phyloP scores from a whole-genome alignment of 2,329 filamentous ascomycete species.

The Diaporthe amygdali region DNA sequence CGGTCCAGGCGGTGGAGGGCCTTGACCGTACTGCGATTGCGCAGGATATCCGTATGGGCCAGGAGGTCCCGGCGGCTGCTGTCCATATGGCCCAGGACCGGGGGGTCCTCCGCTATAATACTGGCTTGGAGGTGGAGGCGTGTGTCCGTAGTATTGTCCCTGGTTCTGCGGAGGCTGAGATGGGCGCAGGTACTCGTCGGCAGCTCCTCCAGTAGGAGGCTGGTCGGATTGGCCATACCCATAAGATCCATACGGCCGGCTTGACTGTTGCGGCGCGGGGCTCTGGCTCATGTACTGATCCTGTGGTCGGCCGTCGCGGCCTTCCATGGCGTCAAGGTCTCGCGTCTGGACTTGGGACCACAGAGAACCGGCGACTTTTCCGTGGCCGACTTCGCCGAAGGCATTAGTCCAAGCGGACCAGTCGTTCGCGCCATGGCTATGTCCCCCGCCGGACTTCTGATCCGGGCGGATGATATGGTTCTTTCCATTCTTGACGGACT shows the following conservation, averaged over 20 bases:
- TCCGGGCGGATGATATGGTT: slow-evolving; percentile 68
- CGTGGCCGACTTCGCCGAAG: slow-evolving; percentile 48
- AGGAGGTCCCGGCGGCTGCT: slow-evolving; percentile 26
- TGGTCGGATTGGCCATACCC: slow-evolving; percentile 15
- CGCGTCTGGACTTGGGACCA: slow-evolving; percentile 67
- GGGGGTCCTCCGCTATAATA: slow-evolving; percentile 30
- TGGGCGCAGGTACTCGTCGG: slow-evolving; percentile 25
- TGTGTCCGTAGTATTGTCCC: slow-evolving; percentile 29
- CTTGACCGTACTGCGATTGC: slow-evolving; percentile 35
- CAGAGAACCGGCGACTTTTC: slow-evolving; percentile 63
- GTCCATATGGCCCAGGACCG: slow-evolving; percentile 32
- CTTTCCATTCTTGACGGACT: slow-evolving; percentile 81
- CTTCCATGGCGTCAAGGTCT: slow-evolving; percentile 61
- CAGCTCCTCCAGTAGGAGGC: slow-evolving; percentile 17
- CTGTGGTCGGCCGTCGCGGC: slow-evolving; percentile 43
- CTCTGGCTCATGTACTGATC: slow-evolving; percentile 31
- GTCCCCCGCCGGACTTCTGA: slow-evolving; percentile 36
- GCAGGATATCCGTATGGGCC: slow-evolving; percentile 31
- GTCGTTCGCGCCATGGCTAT: slow-evolving; percentile 30
- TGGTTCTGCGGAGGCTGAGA: slow-evolving; percentile 26
- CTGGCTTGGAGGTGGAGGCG: slow-evolving; percentile 41
- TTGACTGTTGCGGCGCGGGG: slow-evolving; percentile 26
- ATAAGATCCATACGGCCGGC: slow-evolving; percentile 25
- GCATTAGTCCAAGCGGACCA: slow-evolving; percentile 45
- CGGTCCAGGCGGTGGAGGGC: slow-evolving; percentile 17